Evolutionary conservation across 2,329 filamentous ascomycete genomes (phyloP), one percentile per base, ranked within the genome.

Genomic region (Diaporthe helianthi): DNA sequence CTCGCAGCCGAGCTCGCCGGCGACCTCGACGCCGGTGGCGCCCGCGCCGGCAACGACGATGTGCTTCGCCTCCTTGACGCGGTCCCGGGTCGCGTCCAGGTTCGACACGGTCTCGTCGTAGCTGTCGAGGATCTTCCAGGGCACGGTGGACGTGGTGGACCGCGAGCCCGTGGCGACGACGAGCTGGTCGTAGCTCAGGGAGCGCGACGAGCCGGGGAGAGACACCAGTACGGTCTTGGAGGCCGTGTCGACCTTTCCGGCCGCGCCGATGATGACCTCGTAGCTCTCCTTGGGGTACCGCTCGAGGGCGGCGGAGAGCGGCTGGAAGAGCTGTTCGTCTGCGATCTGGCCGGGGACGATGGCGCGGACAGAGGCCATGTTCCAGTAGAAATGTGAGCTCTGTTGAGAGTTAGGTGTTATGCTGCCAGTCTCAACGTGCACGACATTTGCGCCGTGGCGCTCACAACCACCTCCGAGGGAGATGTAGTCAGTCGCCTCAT

Each of bases 311-410:
- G 81, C 76, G 67, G 79, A 80, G 66, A 89, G 84, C 41, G 86
- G 81, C 64, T 79, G 79, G 75, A 84, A 81, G 72, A 87, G 78
- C 72, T 87, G 79, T 13, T 85, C 82, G 71, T 87, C 84, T 46
- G 80, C 80, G 74, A 87, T 72, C 60, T 80, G 71, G 46, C 80
- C 83, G 3, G 86, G 85, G 54, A 88, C 78, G 71, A 89, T 82
- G 76, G 84, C 85, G 55, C 87, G 84, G 52, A 87, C 83, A 1
- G 86, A 82, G 31, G 85, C 86, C 6, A 88, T 67, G 77, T 87
- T 88, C 86, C 86, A 88, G 79, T 83, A 89, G 73, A 89, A 85
- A 73, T 89, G 85, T 71, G 80, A 83, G 73, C 83, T 88, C 84
- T 88, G 78, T 38, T 58, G 36, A 15, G 1, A 1, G n/a, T n/a